These are phyloP conservation scores for Fusarium mangiferae DNA, from an alignment of 2,329 filamentous ascomycete species.

Conservation along the genomic window DNA sequence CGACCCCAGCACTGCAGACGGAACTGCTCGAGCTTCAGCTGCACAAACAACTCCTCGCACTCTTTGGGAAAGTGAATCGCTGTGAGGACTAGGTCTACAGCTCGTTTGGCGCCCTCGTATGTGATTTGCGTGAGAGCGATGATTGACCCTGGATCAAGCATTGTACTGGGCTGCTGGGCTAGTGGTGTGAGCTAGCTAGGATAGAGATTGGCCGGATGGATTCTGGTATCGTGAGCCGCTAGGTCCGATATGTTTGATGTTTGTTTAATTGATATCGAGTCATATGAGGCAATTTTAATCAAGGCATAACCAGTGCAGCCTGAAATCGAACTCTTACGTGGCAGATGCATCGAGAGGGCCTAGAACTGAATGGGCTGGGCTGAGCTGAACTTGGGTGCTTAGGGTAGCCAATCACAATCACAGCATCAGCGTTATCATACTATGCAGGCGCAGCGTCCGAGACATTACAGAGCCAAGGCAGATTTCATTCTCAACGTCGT, in stretches of 20 bases:
- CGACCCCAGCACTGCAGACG: constrained; percentile 1
- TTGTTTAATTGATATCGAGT: neutral
- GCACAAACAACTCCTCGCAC: neutral
- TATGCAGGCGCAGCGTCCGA: neutral
- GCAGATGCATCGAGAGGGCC: neutral
- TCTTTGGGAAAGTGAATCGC: neutral
- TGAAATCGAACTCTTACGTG: neutral
- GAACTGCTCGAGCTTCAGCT: neutral
- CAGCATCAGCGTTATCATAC: accelerated
- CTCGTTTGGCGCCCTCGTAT: neutral
- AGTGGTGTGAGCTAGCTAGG: accelerated
- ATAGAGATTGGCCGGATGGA: accelerated
- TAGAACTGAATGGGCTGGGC: neutral
- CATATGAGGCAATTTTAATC: neutral
- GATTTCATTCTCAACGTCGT: neutral
- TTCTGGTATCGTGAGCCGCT: neutral
- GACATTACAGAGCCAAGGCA: neutral
- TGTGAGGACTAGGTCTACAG: neutral
- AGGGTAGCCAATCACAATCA: neutral
- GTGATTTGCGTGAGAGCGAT: neutral
- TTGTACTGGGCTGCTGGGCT: accelerated
- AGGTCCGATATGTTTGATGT: neutral
- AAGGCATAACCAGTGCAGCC: neutral
- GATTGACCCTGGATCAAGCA: neutral
- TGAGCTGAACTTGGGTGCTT: neutral